Base-by-base conservation (phyloP, 2,329 filamentous ascomycete genomes). In the Westerdykella aurantiaca region DNA sequence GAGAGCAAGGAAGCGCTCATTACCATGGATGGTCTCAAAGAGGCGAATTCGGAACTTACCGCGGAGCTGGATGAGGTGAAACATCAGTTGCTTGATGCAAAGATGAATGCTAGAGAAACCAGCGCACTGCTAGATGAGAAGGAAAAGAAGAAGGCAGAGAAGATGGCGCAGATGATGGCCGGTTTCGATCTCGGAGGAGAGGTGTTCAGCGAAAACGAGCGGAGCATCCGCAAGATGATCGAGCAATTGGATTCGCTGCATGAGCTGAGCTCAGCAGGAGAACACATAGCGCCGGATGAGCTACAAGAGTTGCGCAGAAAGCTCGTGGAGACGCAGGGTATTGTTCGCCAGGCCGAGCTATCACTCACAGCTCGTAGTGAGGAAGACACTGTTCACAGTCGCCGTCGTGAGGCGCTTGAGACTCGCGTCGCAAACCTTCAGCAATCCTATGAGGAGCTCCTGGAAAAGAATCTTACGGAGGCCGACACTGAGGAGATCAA, bases 101-200 rank as follows among this genome's bases (percentile, higher is more conserved):
- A 91, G 73, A 96, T 97, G 86, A 93, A 83, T 55, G 89, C 91
- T 45, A 95, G 93, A 72, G 93, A 97, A 71, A 91, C 86, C 1
- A 89, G 81, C 37, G 89, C 89, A 7, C 85, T 88, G 13, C 73
- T 94, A 16, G 91, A 97, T 57, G 93, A 97, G 71, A 98, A 98
- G 77, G 94, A 97, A 71, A 91, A 89, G 76, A 90, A 89, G 73
- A 98, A 98, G 78, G 88, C 90, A 1, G 93, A 98, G 72, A 93
- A 94, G 71, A 98, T 98, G 93, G 93, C 93, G 35, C 87, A 96
- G 78, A 98, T 98, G 93, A 96, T 98, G 91, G 93, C 93, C 46
- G 89, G 91, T 3, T 97, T 98, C 59, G 91, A 98, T 61, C 80
- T 98, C 29, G 91, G 89, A 37, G 85, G 86, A 39, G 90, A 96